Evolutionary conservation across 2,329 filamentous ascomycete species (phyloP), one percentile per base, ranked within the genome.

Genomic region (Fusarium nisikadoi): DNA sequence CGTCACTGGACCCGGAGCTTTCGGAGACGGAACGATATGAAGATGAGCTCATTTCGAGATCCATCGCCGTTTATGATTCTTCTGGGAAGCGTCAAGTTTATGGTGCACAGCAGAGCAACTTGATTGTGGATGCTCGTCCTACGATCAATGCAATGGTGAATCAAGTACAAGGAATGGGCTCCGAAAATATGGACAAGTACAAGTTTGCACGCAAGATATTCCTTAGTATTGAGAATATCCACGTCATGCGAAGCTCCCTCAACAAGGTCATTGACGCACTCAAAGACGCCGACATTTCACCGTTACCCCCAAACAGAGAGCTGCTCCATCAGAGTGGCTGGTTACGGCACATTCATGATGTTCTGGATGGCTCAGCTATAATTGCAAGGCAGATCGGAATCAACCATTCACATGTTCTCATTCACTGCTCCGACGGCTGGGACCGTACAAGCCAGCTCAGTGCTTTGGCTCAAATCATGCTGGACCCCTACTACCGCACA

Each of bases 401-500:
- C 64, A 93, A 94, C 73, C 95, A 98, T 78, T 97, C 95, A 3
- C 94, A 99, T 80, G 95, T 97, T 16, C 85, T 99, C 49, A 97
- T 99, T 53, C 96, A 99, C 82, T 99, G 96, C 82, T 98, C 96
- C 5, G 96, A 99, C 81, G 96, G 96, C 8, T 99, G 96, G 96
- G 96, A 99, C 82, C 92, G 96, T 55, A 99, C 96, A 12, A 95
- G 94, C 77, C 96, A 99, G 83, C 87, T 99, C 56, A 97, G 95
- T 77, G 94, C 95, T 8, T 84, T 99, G 62, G 92, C 94, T 62
- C 95, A 99, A 82, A 87, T 99, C 42, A 95, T 97, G 85, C 88
- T 99, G 13, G 96, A 99, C 78, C 96, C 96, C 1, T 98, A 97
- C 81, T 99, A 94, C 80, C 90, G 96, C 56, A 98, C 96, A 1